phyloP scores from a whole-genome alignment of 2,329 filamentous ascomycete genomes.

The Xylariaceae sp. region DNA sequence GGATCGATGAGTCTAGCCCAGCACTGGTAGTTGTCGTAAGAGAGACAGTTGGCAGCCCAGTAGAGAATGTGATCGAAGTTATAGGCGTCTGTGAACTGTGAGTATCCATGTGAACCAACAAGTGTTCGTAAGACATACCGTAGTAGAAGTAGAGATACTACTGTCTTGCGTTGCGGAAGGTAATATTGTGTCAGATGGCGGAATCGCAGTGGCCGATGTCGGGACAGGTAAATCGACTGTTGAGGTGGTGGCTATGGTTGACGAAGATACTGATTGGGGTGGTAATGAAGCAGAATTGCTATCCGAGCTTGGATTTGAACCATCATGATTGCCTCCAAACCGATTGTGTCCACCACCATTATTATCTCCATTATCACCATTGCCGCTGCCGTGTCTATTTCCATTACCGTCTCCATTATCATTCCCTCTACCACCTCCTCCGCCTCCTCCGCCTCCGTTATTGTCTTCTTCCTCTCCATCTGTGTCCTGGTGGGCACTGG shows the following conservation, averaged over 20 bases:
- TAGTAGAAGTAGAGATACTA: neutral
- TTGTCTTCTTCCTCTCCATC: neutral
- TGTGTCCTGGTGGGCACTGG: neutral
- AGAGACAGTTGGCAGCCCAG: neutral
- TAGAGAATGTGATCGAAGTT: neutral
- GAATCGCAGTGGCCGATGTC: no score
- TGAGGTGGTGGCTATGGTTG: neutral
- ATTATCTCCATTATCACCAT: neutral
- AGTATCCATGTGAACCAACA: neutral
- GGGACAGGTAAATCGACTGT: no score
- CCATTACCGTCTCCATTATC: neutral
- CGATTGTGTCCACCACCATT: neutral
- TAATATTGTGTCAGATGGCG: conserved; percentile 1
- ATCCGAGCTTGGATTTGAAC: neutral
- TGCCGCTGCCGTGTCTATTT: neutral
- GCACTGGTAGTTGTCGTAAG: neutral
- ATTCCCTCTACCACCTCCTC: neutral
- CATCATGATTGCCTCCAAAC: neutral
- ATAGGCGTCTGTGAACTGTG: conserved; percentile 6
- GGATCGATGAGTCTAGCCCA: neutral
- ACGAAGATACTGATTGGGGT: neutral
- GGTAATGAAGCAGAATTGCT: neutral
- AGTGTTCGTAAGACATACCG: conserved; percentile 1
- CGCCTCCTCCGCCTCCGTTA: neutral
- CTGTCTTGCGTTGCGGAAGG: neutral